These are phyloP conservation scores for Pleurozium schreberi DNA, from an alignment of 225 moss, liverwort and hornwort species.

Conservation along the genomic window DNA sequence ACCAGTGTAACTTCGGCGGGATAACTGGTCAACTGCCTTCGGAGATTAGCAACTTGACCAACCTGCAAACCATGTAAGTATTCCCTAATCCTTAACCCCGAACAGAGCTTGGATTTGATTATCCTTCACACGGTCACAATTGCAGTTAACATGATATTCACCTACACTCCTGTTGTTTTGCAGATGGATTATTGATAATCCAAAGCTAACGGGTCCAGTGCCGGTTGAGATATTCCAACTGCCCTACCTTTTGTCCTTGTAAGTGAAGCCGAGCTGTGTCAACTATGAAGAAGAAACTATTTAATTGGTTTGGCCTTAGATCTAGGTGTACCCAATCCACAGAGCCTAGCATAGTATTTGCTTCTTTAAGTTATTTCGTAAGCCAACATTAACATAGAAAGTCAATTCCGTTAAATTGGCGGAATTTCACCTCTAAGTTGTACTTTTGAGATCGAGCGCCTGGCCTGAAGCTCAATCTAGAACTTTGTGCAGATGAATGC, in stretches of 20 bases:
- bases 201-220: neutral
- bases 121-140: neutral
- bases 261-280: neutral
- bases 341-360: no score
- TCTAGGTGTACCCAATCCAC: no score
- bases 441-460: no score
- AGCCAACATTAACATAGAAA: no score
- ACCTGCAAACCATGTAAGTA: neutral
- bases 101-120: no score
- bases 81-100: neutral
- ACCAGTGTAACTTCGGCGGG: neutral
- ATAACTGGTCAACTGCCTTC: neutral
- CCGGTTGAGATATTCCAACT: neutral
- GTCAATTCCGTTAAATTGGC: no score
- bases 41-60: neutral
- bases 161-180: neutral
- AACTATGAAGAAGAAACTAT: no score
- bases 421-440: no score
- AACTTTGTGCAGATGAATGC: neutral
- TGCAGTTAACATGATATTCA: no score
- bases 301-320: no score
- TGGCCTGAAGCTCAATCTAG: neutral
- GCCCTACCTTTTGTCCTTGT: neutral
- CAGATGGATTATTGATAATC: fast-evolving
- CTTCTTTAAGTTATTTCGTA: no score